Evolutionary conservation across 2,329 filamentous ascomycete species (phyloP).

Genomic region (Cryphonectria parasitica): DNA sequence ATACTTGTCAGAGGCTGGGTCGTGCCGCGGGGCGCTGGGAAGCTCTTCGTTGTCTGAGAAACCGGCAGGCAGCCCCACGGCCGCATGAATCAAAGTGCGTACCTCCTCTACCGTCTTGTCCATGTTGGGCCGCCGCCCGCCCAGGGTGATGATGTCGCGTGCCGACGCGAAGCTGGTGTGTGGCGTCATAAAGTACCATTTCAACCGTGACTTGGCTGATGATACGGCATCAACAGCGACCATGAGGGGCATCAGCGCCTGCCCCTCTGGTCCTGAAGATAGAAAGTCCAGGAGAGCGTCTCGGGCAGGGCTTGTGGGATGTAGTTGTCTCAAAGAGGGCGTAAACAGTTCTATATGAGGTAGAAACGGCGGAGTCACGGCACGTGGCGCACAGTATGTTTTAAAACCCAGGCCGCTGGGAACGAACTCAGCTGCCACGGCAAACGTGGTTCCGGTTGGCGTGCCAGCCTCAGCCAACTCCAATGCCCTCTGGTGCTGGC

Average conservation of each 20-base stretch:
- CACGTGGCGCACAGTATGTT: conserved; percentile 5
- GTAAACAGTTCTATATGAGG: neutral
- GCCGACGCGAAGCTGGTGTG: conserved; percentile 3
- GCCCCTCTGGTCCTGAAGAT: neutral
- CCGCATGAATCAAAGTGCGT: neutral
- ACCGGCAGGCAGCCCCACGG: neutral
- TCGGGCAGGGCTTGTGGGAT: neutral
- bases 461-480: neutral
- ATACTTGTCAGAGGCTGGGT: neutral
- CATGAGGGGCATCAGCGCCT: neutral
- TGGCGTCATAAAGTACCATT: conserved; percentile 8
- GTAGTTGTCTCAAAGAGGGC: neutral
- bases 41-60: neutral
- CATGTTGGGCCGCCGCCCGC: neutral
- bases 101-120: neutral
- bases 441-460: conserved; percentile 1
- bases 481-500: neutral
- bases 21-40: conserved; percentile 1
- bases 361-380: neutral
- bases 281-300: neutral
- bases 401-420: neutral
- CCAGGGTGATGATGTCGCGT: neutral
- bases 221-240: neutral
- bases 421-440: conserved; percentile 1
- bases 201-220: neutral